Evolutionary conservation across 108 stramenopile genomes (phyloP).

Genomic region (Nitzschia sp.): DNA sequence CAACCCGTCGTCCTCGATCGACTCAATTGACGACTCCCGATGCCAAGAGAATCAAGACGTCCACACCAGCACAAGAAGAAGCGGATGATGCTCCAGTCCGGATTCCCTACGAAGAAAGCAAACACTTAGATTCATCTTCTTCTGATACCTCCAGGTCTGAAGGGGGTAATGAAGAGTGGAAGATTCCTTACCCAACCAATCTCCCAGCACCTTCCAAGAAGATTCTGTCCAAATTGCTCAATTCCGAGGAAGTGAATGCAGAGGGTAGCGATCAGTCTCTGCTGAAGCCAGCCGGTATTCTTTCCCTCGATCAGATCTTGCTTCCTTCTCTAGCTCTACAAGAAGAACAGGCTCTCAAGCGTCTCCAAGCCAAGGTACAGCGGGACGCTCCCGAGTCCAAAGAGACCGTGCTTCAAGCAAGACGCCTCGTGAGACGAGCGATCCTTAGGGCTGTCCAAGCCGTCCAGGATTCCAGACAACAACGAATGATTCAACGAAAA

Average conservation of each 20-base stretch:
- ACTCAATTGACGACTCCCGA: not conserved
- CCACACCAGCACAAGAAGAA: too few species aligned
- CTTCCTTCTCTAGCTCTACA: slow-evolving; percentile 43
- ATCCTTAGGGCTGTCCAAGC: slow-evolving; percentile 30
- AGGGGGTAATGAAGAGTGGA: not conserved
- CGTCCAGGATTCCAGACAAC: slow-evolving; percentile 25
- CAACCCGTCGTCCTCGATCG: slow-evolving; percentile 5
- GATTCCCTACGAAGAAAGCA: too few species aligned
- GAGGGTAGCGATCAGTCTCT: slow-evolving; percentile 28
- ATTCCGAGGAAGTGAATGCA: not conserved
- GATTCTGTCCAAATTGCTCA: slow-evolving; percentile 8
- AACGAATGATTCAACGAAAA: slow-evolving; percentile 1
- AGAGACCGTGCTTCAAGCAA: slow-evolving; percentile 24
- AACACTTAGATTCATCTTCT: too few species aligned
- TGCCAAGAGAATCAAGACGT: not conserved
- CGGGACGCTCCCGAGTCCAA: slow-evolving; percentile 35
- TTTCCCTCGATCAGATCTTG: slow-evolving; percentile 53
- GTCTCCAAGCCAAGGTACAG: slow-evolving; percentile 48
- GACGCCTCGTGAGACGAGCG: slow-evolving; percentile 30
- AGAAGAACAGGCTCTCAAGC: slow-evolving; percentile 40
- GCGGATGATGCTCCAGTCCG: too few species aligned
- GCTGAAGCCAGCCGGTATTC: slow-evolving; percentile 34
- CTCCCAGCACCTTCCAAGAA: slow-evolving; percentile 30
- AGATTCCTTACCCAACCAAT: slow-evolving; percentile 23
- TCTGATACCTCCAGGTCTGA: too few species aligned